Base-by-base conservation (phyloP, 768 basidiomycete genomes). In the Russula sp. region DNA sequence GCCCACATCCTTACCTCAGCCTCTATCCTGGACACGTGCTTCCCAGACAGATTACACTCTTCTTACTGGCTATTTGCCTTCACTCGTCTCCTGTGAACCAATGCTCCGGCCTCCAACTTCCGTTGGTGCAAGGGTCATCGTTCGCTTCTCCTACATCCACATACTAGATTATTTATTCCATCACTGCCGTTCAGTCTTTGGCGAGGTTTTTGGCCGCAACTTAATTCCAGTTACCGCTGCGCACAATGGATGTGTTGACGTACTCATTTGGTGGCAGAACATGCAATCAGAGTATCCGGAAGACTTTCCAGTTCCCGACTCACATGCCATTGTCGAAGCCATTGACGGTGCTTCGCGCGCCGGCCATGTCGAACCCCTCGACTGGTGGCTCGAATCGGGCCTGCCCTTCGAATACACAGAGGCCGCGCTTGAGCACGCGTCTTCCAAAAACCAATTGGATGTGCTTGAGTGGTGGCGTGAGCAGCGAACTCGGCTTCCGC, bases 381-480 rank as follows among this genome's bases (percentile, higher is more conserved):
- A 90, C 64, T 93, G 92, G 92, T 93, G 92, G 92, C 71, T 83
- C 20, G 71, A 79, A 34, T 88, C 83, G n/a, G 84, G 83, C 30
- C 79, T 83, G 64, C 77, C 82, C 0, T 78, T 92, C 67, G 84
- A 89, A 68, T 92, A 91, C 71, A 88, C 90, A 44, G 90, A 91
- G 69, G 84, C 84, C 11, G 86, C 91, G 2, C 84, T 94, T 40
- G 89, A 91, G 70, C 81, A 84, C 65, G 92, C 92, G 6, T 90
- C 88, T 62, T 80, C 88, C 20, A 90, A 86, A 71, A 89, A 88
- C 65, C 87, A 85, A 69, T 78, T 92, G n/a, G 76, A 80, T 5
- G 85, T 91, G 6, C 81, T 94, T 49, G 86, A 89, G 40, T 94
- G 92, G 92, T 94, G 91, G 92, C 85, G 86, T 67, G 76, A 77